These are phyloP conservation scores for Salvia rosmarinus DNA, from an alignment of 257 asterid species.

Conservation along the genomic window DNA sequence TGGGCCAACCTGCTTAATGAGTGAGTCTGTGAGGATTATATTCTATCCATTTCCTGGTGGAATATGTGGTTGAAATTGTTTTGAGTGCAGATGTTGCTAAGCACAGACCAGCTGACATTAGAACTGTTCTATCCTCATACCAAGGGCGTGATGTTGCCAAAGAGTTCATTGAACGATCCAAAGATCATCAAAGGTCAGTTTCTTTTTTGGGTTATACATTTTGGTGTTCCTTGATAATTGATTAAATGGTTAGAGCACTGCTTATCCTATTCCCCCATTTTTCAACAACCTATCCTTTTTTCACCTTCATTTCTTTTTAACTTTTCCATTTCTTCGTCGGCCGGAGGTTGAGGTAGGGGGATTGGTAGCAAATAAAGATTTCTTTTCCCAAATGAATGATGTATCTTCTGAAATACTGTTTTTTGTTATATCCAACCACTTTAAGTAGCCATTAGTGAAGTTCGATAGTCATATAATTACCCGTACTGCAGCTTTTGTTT, in stretches of 20 bases:
- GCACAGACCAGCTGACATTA: constrained; percentile 77
- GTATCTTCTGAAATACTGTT: neutral
- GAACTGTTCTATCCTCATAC: constrained; percentile 81
- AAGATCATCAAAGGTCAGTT: constrained; percentile 69
- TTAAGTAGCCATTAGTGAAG: neutral
- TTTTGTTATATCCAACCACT: neutral
- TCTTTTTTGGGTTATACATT: too few species aligned
- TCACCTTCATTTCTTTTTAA: too few species aligned
- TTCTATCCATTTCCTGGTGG: neutral
- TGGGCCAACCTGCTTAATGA: constrained; percentile 22
- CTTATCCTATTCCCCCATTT: neutral
- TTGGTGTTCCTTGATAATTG: neutral
- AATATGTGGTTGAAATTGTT: constrained; percentile 28
- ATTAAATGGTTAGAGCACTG: neutral
- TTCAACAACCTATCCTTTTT: too few species aligned
- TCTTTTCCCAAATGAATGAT: neutral
- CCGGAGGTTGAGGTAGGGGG: neutral
- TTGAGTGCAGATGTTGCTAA: constrained; percentile 73
- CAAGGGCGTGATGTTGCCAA: constrained; percentile 82
- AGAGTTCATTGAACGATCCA: constrained; percentile 87
- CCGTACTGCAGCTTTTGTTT: neutral
- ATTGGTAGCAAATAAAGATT: neutral
- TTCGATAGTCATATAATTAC: neutral
- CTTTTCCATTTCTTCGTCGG: neutral
- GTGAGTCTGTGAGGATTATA: neutral